phyloP scores from a whole-genome alignment of 441 rosid genomes.

The Hura crepitans region DNA sequence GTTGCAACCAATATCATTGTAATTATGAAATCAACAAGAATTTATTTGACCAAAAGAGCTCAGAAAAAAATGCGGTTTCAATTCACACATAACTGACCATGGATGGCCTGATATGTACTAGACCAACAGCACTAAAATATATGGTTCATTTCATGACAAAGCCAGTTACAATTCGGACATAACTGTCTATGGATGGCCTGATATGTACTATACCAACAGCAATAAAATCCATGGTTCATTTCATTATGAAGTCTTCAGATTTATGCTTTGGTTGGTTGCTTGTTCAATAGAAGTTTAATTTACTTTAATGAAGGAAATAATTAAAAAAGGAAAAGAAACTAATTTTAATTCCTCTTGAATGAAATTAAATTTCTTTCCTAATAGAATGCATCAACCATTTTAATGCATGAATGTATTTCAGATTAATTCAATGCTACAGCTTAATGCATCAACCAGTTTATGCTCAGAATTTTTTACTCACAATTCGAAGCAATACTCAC shows the following conservation, averaged over 20 bases:
- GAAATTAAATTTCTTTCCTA: too few species aligned
- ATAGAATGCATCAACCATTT: too few species aligned
- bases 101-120: background rate
- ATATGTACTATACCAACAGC: background rate
- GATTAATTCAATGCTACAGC: background rate
- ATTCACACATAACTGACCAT: background rate
- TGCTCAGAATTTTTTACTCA: slow-evolving; percentile 3
- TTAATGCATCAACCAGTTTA: background rate
- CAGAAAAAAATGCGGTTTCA: background rate
- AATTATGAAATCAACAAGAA: slow-evolving; percentile 21
- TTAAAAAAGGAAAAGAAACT: too few species aligned
- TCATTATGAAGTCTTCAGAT: background rate
- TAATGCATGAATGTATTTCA: background rate
- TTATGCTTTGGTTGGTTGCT: too few species aligned
- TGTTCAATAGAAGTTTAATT: too few species aligned
- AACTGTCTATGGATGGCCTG: background rate
- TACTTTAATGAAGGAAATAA: too few species aligned
- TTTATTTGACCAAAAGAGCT: too few species aligned
- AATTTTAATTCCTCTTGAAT: too few species aligned
- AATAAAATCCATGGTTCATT: background rate
- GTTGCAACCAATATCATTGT: slow-evolving; percentile 25
- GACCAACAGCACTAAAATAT: background rate
- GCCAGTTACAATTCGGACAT: background rate
- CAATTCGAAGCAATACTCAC: slow-evolving; percentile 46
- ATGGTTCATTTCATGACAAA: background rate